Conservation (phyloP, 2,329 filamentous ascomycete species). For the Cladophialophora exuberans region DNA sequence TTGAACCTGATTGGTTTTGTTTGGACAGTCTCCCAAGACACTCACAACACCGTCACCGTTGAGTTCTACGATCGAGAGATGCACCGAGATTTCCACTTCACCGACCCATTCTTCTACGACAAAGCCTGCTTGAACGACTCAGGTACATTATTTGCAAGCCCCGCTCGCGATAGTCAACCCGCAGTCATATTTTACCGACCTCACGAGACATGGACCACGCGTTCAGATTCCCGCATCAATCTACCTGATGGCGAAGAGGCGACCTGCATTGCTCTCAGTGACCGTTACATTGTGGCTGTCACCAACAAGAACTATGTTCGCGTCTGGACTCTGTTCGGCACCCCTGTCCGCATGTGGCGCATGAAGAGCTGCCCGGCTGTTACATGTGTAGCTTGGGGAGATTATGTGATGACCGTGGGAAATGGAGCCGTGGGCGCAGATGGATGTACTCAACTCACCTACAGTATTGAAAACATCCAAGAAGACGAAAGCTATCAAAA, state of each 20-base stretch:
- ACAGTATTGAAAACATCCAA: constrained; percentile 94
- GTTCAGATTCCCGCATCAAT: constrained; percentile 85
- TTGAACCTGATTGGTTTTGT: constrained; percentile 92
- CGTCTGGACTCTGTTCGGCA: constrained; percentile 89
- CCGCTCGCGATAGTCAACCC: constrained; percentile 60
- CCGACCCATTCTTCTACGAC: constrained; percentile 92
- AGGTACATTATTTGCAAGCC: constrained; percentile 25
- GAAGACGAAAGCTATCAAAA: constrained; percentile 92
- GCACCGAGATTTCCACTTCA: constrained; percentile 95
- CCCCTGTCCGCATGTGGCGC: constrained; percentile 84
- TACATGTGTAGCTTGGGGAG: constrained; percentile 89
- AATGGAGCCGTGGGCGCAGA: constrained; percentile 84
- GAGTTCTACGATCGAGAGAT: constrained; percentile 96
- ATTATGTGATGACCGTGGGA: constrained; percentile 95
- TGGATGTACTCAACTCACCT: constrained; percentile 76
- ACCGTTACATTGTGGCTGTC: constrained; percentile 86
- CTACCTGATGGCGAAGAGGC: constrained; percentile 87
- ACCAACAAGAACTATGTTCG: constrained; percentile 88
- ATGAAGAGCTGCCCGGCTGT: constrained; percentile 90
- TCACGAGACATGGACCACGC: constrained; percentile 93
- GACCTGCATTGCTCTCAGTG: constrained; percentile 84
- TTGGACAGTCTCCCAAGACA: constrained; percentile 96
- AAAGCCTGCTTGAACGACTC: constrained; percentile 80
- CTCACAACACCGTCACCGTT: constrained; percentile 89
- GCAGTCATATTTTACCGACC: constrained; percentile 94